These are phyloP conservation scores for Mortierella sp. DNA, from an alignment of 371 early-diverging fungal genomes.

Conservation along the genomic window DNA sequence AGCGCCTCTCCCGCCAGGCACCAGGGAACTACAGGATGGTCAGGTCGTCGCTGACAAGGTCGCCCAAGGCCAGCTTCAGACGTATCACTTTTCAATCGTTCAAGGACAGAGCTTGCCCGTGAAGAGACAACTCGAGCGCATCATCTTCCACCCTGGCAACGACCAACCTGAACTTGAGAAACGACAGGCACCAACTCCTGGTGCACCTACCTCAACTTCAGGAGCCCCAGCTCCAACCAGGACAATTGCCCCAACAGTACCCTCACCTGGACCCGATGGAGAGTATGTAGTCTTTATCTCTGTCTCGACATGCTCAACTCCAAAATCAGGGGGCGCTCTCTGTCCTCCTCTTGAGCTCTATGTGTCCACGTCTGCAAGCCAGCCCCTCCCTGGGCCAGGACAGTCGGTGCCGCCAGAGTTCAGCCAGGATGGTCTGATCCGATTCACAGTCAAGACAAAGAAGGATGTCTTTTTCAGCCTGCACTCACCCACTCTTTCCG, in stretches of 20 bases:
- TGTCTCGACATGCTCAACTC: slow-evolving; percentile 45
- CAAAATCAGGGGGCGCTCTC: slow-evolving; percentile 9
- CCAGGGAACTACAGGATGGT: slow-evolving; percentile 39
- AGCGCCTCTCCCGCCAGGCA: slow-evolving; percentile 42
- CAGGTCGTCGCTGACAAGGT: slow-evolving; percentile 42
- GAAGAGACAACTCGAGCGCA: slow-evolving; percentile 43
- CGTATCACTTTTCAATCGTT: slow-evolving; percentile 42
- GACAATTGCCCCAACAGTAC: slow-evolving; percentile 29
- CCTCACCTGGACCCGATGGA: slow-evolving; percentile 39
- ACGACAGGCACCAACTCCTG: slow-evolving; percentile 15
- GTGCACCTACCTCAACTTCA: not conserved
- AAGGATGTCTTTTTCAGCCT: slow-evolving; percentile 60
- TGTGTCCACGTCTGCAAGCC: slow-evolving; percentile 59
- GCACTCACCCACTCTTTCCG: slow-evolving; percentile 57
- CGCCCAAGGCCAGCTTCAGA: slow-evolving; percentile 37
- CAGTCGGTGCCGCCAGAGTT: slow-evolving; percentile 54
- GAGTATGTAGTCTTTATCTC: slow-evolving; percentile 49
- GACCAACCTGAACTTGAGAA: slow-evolving; percentile 15
- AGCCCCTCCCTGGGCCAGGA: slow-evolving; percentile 64
- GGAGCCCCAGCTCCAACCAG: slow-evolving; percentile 25
- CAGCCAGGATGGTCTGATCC: slow-evolving; percentile 40
- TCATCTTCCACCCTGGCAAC: slow-evolving; percentile 39
- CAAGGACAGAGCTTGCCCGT: slow-evolving; percentile 37
- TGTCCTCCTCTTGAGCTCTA: slow-evolving; percentile 61
- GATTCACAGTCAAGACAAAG: slow-evolving; percentile 37